phyloP scores from a whole-genome alignment of 306 rosid genomes.

The Sophora flavescens region DNA sequence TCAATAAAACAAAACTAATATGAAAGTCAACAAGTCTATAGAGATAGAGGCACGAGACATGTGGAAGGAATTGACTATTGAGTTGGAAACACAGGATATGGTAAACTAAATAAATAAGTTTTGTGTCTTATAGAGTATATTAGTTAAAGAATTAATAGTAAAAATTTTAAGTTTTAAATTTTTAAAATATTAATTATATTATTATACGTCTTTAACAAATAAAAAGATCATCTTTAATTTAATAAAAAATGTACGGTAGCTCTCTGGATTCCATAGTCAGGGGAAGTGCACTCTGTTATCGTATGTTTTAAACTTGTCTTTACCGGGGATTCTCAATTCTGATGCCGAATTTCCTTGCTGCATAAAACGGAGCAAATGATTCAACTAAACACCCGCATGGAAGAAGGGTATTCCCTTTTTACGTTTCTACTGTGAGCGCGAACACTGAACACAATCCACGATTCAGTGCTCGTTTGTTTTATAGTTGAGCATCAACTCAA shows the following conservation, averaged over 20 bases:
- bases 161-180: too few species aligned
- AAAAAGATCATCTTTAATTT: too few species aligned
- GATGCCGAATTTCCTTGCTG: conserved; percentile 48
- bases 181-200: too few species aligned
- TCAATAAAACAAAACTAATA: conserved; percentile 45
- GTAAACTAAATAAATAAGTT: conserved; percentile 3
- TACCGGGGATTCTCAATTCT: conserved; percentile 33
- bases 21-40: conserved; percentile 38
- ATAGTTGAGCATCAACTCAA: too few species aligned
- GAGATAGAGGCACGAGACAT: conserved; percentile 33
- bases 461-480: too few species aligned
- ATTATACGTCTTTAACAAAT: too few species aligned
- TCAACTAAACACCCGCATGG: conserved; percentile 48
- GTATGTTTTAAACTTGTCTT: conserved; percentile 13
- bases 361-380: conserved; percentile 40
- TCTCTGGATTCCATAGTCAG: conserved; percentile 45
- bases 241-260: background rate
- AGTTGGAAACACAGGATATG: conserved; percentile 37
- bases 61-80: conserved; percentile 15
- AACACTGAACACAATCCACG: background rate
- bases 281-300: conserved; percentile 34
- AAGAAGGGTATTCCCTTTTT: conserved; percentile 37
- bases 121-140: background rate
- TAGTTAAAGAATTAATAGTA: too few species aligned
- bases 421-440: conserved; percentile 11